phyloP scores from a whole-genome alignment of 192 early-diverging fungal species.

The Backusella morwellensis region DNA sequence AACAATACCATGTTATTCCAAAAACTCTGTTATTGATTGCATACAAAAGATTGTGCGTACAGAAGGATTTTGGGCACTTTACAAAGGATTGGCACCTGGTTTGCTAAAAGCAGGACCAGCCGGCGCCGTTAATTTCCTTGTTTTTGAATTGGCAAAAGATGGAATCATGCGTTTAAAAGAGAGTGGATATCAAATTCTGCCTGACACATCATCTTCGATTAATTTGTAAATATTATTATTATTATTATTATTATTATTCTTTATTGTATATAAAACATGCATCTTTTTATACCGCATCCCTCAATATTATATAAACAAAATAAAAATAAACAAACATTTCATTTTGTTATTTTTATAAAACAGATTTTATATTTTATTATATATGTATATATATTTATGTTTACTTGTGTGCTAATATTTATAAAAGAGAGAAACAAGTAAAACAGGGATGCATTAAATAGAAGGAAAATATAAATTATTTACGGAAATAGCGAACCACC shows the following conservation, averaged over 20 bases:
- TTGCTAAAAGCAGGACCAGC: conserved; percentile 84
- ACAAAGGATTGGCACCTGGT: conserved; percentile 82
- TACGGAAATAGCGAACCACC: neutral
- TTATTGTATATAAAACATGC: neutral
- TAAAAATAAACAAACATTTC: neutral
- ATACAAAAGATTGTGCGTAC: conserved; percentile 61
- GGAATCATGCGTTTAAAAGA: conserved; percentile 31
- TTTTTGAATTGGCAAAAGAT: conserved; percentile 62
- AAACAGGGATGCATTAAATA: neutral
- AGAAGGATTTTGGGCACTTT: conserved; percentile 82
- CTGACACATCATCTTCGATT: neutral
- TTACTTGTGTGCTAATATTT: neutral
- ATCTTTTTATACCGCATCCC: neutral
- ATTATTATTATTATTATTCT: neutral
- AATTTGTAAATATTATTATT: conserved; percentile 2
- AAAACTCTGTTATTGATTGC: conserved; percentile 52
- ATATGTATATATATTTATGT: neutral
- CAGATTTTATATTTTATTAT: neutral
- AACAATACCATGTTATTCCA: conserved; percentile 63
- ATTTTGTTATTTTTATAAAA: neutral
- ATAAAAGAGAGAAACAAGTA: neutral
- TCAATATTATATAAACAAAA: neutral
- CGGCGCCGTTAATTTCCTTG: conserved; percentile 83
- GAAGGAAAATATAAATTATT: neutral
- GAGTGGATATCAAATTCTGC: neutral